Evolutionary conservation across 768 basidiomycete genomes (phyloP), one percentile per base, ranked within the genome.

Genomic region (Rhizopogon salebrosus): DNA sequence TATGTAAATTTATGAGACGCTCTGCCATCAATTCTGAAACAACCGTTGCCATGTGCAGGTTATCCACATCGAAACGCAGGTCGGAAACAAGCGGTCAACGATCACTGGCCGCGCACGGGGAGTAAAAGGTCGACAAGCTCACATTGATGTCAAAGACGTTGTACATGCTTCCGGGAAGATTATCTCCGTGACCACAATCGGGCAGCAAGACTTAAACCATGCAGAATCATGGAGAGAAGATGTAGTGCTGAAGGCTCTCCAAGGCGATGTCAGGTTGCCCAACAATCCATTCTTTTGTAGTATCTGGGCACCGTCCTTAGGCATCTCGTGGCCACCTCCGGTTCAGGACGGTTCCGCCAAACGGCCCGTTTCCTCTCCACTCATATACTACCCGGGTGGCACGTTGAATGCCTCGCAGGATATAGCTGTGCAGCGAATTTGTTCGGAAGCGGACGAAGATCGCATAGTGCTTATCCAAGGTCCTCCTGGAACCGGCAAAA

Each of bases 131-230:
- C 77, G 78, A 6, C 58, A 57, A 13, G 75, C 69, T 0, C 56
- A 26, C 4, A 57, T 80, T 24, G 26, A 39, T 9, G 39, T 76
- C 34, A 48, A 60, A 4, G 62, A 51, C 10, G n/a, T 58, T 1
- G 20, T 71, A 18, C n/a, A 40, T 29, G 55, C 42, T 29, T 20
- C 27, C 3, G 35, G 52, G 13, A 57, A 46, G 22, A 51, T 68
- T 43, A 8, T 60, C 16, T 62, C 65, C 5, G 70, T 88, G 36
- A 75, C 64, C 6, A 78, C 83, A 3, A 66, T 77, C 38, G 85
- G 84, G 2, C 76, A 73, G 26, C 82, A 77, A 50, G 70, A 68
- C 26, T 77, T 75, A 0, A 89, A 85, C 1, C 68, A 57, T 16
- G 84, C 87, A 2, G 84, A 88, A 51, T 48, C 56, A 3, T 6